phyloP scores from a whole-genome alignment of 257 asterid species.

The Solanum pimpinellifolium region DNA sequence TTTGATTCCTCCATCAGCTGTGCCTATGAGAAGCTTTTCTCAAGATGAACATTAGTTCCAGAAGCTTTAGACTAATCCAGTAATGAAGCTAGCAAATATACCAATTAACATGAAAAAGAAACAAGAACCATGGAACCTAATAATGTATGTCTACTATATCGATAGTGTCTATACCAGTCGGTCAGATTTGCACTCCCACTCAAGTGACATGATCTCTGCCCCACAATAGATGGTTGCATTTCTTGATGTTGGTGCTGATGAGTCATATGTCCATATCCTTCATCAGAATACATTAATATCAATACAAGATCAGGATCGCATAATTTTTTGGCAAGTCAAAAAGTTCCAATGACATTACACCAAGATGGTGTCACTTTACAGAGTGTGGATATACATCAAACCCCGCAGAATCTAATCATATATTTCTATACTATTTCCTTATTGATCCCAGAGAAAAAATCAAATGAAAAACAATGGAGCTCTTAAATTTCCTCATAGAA shows the following conservation, averaged over 20 bases:
- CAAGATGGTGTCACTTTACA: background rate
- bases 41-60: conserved; percentile 27
- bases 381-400: background rate
- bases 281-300: conserved; percentile 3
- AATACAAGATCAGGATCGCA: background rate
- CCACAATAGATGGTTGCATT: conserved; percentile 97
- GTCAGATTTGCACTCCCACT: conserved; percentile 98
- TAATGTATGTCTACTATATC: conserved; percentile 5
- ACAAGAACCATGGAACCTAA: background rate
- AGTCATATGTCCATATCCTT: conserved; percentile 95
- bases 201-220: conserved; percentile 92
- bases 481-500: background rate
- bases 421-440: background rate
- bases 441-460: background rate
- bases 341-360: background rate
- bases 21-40: conserved; percentile 90
- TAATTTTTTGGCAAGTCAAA: background rate
- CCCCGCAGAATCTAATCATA: background rate
- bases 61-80: conserved; percentile 20
- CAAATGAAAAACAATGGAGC: background rate
- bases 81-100: conserved; percentile 3
- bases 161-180: conserved; percentile 57
- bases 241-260: conserved; percentile 71
- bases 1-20: conserved; percentile 96
- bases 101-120: background rate